A percentile compares a stretch with the other conserved stretches of the same genome.
phyloP scores from a whole-genome alignment of 2,329 filamentous ascomycete genomes.

The Diplodia sapinea region DNA sequence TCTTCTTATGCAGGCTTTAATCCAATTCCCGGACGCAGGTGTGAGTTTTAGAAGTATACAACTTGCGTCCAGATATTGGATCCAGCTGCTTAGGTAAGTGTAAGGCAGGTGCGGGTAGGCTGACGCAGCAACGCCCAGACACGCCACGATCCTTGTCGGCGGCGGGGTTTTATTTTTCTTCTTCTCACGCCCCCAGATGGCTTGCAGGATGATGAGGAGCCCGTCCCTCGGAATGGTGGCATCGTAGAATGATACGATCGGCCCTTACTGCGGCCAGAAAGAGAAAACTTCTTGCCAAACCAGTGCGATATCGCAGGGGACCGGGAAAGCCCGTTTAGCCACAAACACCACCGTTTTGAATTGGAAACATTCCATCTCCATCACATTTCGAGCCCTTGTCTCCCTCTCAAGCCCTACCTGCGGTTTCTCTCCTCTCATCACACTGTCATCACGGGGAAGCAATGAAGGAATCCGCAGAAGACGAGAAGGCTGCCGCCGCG shows the following conservation, averaged over 20 bases:
- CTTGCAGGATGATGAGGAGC: constrained; percentile 14
- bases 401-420: not conserved
- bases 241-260: constrained; percentile 9
- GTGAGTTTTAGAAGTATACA: too few species aligned
- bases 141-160: constrained; percentile 12
- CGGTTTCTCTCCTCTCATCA: not conserved
- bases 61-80: too few species aligned
- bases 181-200: not conserved
- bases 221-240: not conserved
- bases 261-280: not conserved
- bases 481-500: not conserved
- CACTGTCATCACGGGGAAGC: not conserved
- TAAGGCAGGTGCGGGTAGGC: too few species aligned
- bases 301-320: constrained; percentile 7
- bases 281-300: not conserved
- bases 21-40: too few species aligned
- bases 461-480: constrained; percentile 7
- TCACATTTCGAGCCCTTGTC: not conserved
- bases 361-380: not conserved
- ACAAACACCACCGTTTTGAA: not conserved
- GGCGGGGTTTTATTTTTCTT: constrained; percentile 3
- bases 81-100: too few species aligned
- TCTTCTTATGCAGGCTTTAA: too few species aligned
- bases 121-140: not conserved
- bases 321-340: not conserved